Base-by-base conservation (phyloP, 75 land plant genomes). In the Pseudotsuga menziesii region DNA sequence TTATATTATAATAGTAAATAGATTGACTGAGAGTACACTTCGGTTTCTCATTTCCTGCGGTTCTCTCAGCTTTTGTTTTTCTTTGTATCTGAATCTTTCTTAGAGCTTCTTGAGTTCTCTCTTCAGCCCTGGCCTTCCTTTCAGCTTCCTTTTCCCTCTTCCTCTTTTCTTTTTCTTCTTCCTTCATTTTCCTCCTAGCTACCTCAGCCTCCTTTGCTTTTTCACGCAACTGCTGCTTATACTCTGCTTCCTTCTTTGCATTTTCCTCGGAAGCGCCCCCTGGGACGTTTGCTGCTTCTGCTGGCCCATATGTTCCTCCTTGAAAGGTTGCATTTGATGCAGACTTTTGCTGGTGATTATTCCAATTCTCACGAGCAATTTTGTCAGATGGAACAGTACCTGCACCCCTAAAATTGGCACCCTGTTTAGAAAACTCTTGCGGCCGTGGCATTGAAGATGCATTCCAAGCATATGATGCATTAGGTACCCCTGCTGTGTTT, bases 31-130 rank as follows among this genome's bases (percentile, higher is more conserved):
- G 32, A 29, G 32, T 29, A n/a, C n/a, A n/a, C 39, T 78, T 80
- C 78, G 77, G 66, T 82, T 25, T 76, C 66, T 78, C 75, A 82
- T 79, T 91, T 80, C 26, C 74, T 57, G 36, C 64, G 29, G 56
- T 15, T 41, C 74, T 82, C 44, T 22, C 63, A 36, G 63, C 61
- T 39, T 73, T 83, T 52, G 13, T 62, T 69, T 56, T 73, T 52
- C 73, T 73, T 52, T 56, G 36, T 5, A 2, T 69, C 54, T 70
- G 72, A 56, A 36, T 56, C n/a, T 73, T 52, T 27, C 70, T 62
- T 32, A 61, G 27, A 66, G 72, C 52, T 4, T 72, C 71, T 56
- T 56, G 25, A 58, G 59, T 54, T 75, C 75, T 72, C 12, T 8
- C 72, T 75, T 67, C 73, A 41, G 57, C 66, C 56, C 44, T 56